Evolutionary conservation across 306 rosid genomes (phyloP), one percentile per base, ranked within the genome.

Genomic region (Sicyos baderoa): DNA sequence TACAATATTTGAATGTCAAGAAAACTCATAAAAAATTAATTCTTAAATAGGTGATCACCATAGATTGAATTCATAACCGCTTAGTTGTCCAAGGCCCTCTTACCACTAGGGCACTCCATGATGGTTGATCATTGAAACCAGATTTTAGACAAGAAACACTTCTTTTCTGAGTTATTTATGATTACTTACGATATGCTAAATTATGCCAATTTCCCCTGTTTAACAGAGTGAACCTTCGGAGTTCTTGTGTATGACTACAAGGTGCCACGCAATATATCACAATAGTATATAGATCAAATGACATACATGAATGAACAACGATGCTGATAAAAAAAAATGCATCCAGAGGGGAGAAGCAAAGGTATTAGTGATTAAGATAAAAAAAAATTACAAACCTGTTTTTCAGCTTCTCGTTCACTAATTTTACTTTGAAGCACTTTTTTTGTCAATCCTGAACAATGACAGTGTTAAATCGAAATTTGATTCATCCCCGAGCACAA

Each of bases 351-450:
- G 69, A 37, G 69, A 19, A 63, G 69, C 32, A 16, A 18, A 17
- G 44, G 35, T 18, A 64, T 42, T 45, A 64, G 23, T 40, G 45
- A 40, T 40, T 40, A 1, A 1, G 44, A 40, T 40, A 50, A 54
- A 66, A 73, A 73, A 45, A 66, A 23, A 70, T 70, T 49, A 82
- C 85, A 60, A 37, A 89, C 98, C 98, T 89, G 91, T 68, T 89
- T 82, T 79, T 89, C 97, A 74, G 98, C 98, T 80, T 89, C 91
- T 73, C 67, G 83, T 81, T 93, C 98, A 76, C 77, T 83, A 54
- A 84, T 79, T 73, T 83, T 82, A 82, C 98, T 93, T 72, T 81
- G 66, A 22, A 86, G 84, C 83, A 87, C 97, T 71, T 68, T 89
- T 52, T 80, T 75, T 60, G 93, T 88, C 78, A 93, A 84, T 65